Percentiles rank a stretch among this genome's conserved stretches.
These are phyloP conservation scores for Microsporum ferrugineum DNA, from an alignment of 2,329 filamentous ascomycete genomes.

Conservation along the genomic window DNA sequence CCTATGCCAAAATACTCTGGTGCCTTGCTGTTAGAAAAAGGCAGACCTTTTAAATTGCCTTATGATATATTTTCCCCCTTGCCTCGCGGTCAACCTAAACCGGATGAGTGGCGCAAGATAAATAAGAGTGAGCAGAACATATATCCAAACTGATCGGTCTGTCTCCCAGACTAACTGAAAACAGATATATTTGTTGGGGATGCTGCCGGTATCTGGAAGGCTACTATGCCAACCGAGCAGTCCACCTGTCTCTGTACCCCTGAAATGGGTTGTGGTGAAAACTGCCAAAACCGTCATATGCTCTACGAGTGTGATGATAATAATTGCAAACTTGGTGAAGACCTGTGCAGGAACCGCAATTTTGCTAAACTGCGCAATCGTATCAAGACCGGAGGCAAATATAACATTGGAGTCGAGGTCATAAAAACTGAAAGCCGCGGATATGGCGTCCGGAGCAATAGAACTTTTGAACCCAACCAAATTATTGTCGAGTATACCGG, in stretches of 20 bases:
- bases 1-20: constrained; percentile 72
- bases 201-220: constrained; percentile 68
- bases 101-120: constrained; percentile 83
- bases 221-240: constrained; percentile 60
- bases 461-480: constrained; percentile 75
- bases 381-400: constrained; percentile 67
- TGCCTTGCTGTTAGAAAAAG: constrained; percentile 56
- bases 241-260: constrained; percentile 67
- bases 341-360: constrained; percentile 69
- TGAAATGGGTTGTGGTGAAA: constrained; percentile 72
- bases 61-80: constrained; percentile 83
- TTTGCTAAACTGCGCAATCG: constrained; percentile 71
- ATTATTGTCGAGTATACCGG: constrained; percentile 98
- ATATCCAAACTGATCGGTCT: background rate
- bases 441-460: constrained; percentile 81
- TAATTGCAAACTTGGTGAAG: constrained; percentile 72
- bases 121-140: constrained; percentile 62
- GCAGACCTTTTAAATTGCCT: constrained; percentile 76
- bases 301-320: constrained; percentile 88
- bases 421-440: constrained; percentile 81
- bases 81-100: constrained; percentile 75
- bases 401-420: constrained; percentile 87
- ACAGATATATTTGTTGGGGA: constrained; percentile 83
- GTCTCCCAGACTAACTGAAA: background rate
- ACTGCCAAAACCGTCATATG: constrained; percentile 93